phyloP scores from a whole-genome alignment of 2,329 filamentous ascomycete species.

The Colletotrichum kahawae region DNA sequence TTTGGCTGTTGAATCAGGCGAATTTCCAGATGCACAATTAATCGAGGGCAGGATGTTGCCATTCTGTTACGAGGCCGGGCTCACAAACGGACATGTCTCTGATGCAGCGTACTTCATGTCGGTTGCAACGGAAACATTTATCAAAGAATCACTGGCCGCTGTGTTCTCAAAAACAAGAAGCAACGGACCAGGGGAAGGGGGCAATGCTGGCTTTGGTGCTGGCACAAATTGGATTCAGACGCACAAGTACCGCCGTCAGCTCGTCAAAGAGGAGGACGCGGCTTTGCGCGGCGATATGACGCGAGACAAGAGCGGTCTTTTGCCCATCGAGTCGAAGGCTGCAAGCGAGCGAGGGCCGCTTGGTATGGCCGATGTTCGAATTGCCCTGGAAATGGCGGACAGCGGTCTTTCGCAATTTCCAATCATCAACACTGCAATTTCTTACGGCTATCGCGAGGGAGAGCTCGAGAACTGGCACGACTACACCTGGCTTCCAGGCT shows the following conservation, averaged over 20 bases:
- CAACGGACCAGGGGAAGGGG: conserved; percentile 68
- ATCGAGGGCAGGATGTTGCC: conserved; percentile 71
- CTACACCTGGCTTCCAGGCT: conserved; percentile 55
- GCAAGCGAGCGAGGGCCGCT: conserved; percentile 74
- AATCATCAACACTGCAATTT: conserved; percentile 72
- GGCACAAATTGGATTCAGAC: conserved; percentile 79
- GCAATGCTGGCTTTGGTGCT: conserved; percentile 66
- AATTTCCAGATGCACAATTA: conserved; percentile 69
- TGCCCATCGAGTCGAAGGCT: conserved; percentile 82
- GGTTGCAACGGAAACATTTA: conserved; percentile 69
- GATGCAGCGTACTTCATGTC: conserved; percentile 70
- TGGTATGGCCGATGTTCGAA: conserved; percentile 77
- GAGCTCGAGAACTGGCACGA: conserved; percentile 73
- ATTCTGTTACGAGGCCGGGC: conserved; percentile 70
- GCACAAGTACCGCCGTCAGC: conserved; percentile 74
- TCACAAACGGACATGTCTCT: conserved; percentile 60
- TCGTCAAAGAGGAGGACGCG: conserved; percentile 77
- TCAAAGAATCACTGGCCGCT: conserved; percentile 68
- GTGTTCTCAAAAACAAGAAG: conserved; percentile 69
- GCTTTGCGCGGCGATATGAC: conserved; percentile 75
- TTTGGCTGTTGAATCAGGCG: conserved; percentile 69
- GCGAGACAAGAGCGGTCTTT: conserved; percentile 75
- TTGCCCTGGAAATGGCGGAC: conserved; percentile 79
- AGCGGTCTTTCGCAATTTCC: conserved; percentile 80
- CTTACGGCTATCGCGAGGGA: conserved; percentile 75